These are phyloP conservation scores for Tolypocladium tundrense DNA, from an alignment of 2,329 filamentous ascomycete genomes.

Conservation along the genomic window DNA sequence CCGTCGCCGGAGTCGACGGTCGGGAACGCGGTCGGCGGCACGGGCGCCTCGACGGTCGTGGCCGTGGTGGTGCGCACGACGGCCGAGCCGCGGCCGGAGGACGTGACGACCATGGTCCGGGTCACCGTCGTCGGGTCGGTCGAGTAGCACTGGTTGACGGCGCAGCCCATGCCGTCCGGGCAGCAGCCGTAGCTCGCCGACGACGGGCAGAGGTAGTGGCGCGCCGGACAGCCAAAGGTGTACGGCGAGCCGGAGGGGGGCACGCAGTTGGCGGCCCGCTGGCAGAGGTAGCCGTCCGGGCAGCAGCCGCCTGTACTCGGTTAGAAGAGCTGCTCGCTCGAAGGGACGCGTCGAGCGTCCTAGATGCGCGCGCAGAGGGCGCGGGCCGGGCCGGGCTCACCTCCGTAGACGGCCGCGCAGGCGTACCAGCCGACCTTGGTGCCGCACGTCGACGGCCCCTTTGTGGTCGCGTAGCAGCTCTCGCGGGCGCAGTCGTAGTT, in stretches of 20 bases:
- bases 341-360: too few species aligned
- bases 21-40: constrained; percentile 19
- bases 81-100: constrained; percentile 27
- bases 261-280: constrained; percentile 26
- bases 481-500: constrained; percentile 36
- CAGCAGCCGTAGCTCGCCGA: constrained; percentile 45
- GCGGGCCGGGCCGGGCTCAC: constrained; percentile 11
- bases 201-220: constrained; percentile 37
- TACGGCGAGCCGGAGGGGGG: constrained; percentile 30
- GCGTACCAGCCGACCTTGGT: constrained; percentile 25
- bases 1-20: constrained; percentile 11
- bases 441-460: constrained; percentile 28
- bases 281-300: constrained; percentile 34
- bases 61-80: constrained; percentile 29
- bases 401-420: constrained; percentile 27
- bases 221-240: constrained; percentile 30
- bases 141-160: constrained; percentile 34
- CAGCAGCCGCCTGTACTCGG: constrained; percentile 28
- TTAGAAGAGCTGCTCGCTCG: neutral
- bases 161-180: constrained; percentile 38
- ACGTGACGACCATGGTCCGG: constrained; percentile 32
- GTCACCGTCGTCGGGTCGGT: constrained; percentile 34
- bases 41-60: constrained; percentile 28
- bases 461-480: constrained; percentile 37
- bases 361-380: too few species aligned